Conservation (phyloP, 768 basidiomycete genomes). For the Mycena amicta region DNA sequence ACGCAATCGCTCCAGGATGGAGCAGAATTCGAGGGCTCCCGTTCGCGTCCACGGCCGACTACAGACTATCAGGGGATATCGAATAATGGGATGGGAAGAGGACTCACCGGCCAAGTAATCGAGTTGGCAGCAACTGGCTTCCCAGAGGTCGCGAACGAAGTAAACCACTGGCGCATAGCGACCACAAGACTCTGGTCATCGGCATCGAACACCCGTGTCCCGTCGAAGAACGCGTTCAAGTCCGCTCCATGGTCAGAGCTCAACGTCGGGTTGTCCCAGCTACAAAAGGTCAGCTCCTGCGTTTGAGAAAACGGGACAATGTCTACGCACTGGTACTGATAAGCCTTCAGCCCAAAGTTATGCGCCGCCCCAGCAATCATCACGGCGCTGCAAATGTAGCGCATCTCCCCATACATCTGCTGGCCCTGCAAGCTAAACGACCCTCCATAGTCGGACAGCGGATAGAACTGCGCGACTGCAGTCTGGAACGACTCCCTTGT, state of each 20-base stretch:
- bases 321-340: constrained; percentile 39
- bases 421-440: constrained; percentile 44
- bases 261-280: constrained; percentile 41
- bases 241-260: constrained; percentile 41
- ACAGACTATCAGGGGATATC: not conserved
- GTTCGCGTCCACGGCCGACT: constrained; percentile 4
- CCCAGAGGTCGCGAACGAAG: constrained; percentile 39
- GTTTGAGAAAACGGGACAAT: not conserved
- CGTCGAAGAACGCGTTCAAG: constrained; percentile 37
- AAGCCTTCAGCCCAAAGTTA: constrained; percentile 26
- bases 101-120: constrained; percentile 32
- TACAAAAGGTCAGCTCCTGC: not conserved
- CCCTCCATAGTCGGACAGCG: constrained; percentile 33
- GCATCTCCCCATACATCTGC: constrained; percentile 46
- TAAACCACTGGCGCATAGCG: constrained; percentile 42
- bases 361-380: constrained; percentile 36
- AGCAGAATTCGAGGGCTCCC: constrained; percentile 35
- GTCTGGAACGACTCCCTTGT: constrained; percentile 31
- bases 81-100: not conserved
- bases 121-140: constrained; percentile 28
- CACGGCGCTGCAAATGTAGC: constrained; percentile 42
- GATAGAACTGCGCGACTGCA: constrained; percentile 35
- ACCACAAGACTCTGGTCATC: constrained; percentile 34
- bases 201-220: constrained; percentile 27
- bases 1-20: constrained; percentile 29